Conservation (phyloP, 2,329 filamentous ascomycete species). For the Colletotrichum gigasporum region DNA sequence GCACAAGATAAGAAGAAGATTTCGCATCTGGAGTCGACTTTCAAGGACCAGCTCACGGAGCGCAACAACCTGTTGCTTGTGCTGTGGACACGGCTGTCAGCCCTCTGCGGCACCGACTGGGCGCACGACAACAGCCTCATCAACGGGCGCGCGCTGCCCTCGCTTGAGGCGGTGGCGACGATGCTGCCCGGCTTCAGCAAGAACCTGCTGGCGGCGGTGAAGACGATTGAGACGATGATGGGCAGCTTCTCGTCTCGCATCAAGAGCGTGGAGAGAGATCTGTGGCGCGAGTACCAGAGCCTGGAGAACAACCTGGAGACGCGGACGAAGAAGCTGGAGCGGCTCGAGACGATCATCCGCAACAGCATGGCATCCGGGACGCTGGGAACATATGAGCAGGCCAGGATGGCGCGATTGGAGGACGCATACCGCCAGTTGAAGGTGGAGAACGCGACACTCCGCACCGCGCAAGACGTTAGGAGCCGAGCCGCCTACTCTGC, state of each 20-base stretch:
- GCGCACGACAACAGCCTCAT: slow-evolving; percentile 88
- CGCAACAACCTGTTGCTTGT: slow-evolving; percentile 87
- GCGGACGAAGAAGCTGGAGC: slow-evolving; percentile 85
- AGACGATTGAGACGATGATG: slow-evolving; percentile 84
- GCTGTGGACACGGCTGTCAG: slow-evolving; percentile 90
- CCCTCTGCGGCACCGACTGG: slow-evolving; percentile 92
- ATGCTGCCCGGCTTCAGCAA: slow-evolving; percentile 90
- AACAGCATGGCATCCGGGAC: slow-evolving; percentile 66
- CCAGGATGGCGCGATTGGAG: slow-evolving; percentile 63
- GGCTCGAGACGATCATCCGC: slow-evolving; percentile 82
- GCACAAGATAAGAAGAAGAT: slow-evolving; percentile 82
- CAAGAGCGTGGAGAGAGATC: slow-evolving; percentile 84
- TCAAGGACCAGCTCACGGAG: slow-evolving; percentile 88
- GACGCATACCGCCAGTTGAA: slow-evolving; percentile 71
- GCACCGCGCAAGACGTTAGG: slow-evolving; percentile 68
- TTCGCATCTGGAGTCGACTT: slow-evolving; percentile 77
- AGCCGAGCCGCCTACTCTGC: slow-evolving; percentile 56
- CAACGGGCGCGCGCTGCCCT: slow-evolving; percentile 84
- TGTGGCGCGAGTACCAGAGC: slow-evolving; percentile 90
- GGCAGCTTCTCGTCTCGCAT: slow-evolving; percentile 82
- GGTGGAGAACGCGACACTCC: slow-evolving; percentile 75
- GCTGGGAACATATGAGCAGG: slow-evolving; percentile 53
- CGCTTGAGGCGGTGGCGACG: slow-evolving; percentile 84
- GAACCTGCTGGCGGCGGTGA: slow-evolving; percentile 87
- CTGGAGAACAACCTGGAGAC: slow-evolving; percentile 84